Evolutionary conservation across 345 rosid species (phyloP).

Genomic region (Streptanthus diversifolius): DNA sequence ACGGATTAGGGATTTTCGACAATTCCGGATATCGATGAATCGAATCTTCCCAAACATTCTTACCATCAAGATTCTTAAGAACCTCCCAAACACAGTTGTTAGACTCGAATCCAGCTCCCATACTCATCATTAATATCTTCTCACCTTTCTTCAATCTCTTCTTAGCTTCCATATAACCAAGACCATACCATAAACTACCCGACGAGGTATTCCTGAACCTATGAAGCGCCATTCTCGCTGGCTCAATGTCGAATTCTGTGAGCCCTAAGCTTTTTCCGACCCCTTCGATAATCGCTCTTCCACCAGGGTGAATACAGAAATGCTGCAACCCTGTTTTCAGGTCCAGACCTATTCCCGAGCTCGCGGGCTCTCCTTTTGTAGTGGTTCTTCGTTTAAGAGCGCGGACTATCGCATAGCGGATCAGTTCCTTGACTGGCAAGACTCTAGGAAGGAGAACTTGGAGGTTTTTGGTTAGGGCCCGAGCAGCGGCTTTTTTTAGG

Average conservation of each 20-base stretch:
- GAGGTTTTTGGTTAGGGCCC: conserved; percentile 55
- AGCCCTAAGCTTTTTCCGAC: conserved; percentile 54
- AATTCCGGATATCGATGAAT: conserved; percentile 25
- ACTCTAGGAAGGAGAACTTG: conserved; percentile 53
- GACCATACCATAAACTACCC: conserved; percentile 77
- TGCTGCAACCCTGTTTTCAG: conserved; percentile 35
- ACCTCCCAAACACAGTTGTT: conserved; percentile 60
- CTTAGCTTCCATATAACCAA: conserved; percentile 66
- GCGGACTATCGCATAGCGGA: conserved; percentile 16
- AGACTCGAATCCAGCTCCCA: conserved; percentile 65
- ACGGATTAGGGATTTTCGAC: conserved; percentile 23
- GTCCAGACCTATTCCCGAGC: conserved; percentile 29
- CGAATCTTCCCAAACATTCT: conserved; percentile 36
- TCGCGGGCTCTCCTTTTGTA: conserved; percentile 10
- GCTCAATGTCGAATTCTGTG: conserved; percentile 59
- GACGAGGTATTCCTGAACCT: conserved; percentile 82
- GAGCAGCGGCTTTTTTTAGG: conserved; percentile 25
- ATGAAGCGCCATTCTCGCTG: conserved; percentile 77
- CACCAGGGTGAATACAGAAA: conserved; percentile 37
- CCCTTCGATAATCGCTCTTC: conserved; percentile 64
- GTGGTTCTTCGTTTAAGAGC: conserved; percentile 24
- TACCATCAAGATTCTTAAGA: conserved; percentile 36
- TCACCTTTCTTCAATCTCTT: conserved; percentile 48
- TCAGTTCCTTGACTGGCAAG: conserved; percentile 42
- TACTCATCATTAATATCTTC: conserved; percentile 51